phyloP scores from a whole-genome alignment of 116 monocot species.

The Trichopus zeylanicus region DNA sequence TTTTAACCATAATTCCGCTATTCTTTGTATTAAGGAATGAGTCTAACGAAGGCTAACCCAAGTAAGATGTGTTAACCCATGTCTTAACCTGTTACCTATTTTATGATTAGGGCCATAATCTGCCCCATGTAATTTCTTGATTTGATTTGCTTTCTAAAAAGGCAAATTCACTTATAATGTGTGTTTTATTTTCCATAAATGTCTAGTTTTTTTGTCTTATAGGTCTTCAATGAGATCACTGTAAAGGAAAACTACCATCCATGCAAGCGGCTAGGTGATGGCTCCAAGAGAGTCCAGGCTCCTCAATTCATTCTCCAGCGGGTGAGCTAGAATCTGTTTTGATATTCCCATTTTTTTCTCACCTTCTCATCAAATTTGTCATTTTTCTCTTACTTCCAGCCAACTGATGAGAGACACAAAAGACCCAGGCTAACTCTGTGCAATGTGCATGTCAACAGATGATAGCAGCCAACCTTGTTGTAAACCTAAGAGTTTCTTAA shows the following conservation, averaged over 20 bases:
- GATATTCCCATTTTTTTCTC: neutral
- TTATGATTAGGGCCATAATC: too few species aligned
- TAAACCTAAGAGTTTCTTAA: too few species aligned
- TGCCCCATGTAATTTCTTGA: neutral
- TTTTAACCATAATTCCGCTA: too few species aligned
- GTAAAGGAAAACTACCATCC: conserved; percentile 28
- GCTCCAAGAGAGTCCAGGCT: conserved; percentile 81
- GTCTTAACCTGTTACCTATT: too few species aligned
- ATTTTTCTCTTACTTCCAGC: conserved; percentile 6
- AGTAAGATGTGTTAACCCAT: too few species aligned
- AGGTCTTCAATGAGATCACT: conserved; percentile 63
- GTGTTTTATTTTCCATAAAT: neutral
- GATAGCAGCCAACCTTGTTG: neutral
- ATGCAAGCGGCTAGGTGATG: conserved; percentile 78
- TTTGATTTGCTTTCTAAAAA: neutral
- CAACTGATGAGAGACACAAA: conserved; percentile 25
- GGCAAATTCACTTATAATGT: neutral
- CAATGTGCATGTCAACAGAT: conserved; percentile 19
- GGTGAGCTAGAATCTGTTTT: neutral
- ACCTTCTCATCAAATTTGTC: neutral
- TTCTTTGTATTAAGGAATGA: too few species aligned
- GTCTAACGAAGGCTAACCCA: too few species aligned
- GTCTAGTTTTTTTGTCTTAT: neutral
- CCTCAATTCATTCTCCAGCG: conserved; percentile 50
- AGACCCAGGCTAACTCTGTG: conserved; percentile 15